Evolutionary conservation across 306 rosid genomes (phyloP).

Genomic region (Medicago arabica): DNA sequence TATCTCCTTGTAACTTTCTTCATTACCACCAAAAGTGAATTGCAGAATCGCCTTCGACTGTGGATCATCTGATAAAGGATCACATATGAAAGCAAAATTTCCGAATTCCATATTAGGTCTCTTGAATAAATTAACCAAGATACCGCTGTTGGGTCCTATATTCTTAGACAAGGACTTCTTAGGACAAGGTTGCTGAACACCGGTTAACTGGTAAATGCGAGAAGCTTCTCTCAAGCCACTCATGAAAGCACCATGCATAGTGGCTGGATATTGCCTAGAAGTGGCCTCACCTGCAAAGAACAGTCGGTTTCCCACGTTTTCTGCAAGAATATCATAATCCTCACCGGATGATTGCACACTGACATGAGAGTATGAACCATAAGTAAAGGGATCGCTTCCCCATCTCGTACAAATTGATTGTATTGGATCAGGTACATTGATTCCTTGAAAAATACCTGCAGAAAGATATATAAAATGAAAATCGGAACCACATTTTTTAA

Average conservation of each 20-base stretch:
- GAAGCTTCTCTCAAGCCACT: conserved; percentile 98
- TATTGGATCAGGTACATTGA: conserved; percentile 77
- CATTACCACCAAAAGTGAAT: conserved; percentile 52
- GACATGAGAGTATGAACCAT: conserved; percentile 94
- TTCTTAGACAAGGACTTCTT: conserved; percentile 55
- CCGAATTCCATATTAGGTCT: conserved; percentile 68
- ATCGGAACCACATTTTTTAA: not conserved
- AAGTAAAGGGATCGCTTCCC: conserved; percentile 90
- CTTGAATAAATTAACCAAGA: conserved; percentile 68
- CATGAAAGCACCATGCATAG: conserved; percentile 94
- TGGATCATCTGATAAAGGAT: conserved; percentile 58
- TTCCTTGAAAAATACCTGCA: conserved; percentile 81
- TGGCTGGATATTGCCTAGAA: conserved; percentile 89
- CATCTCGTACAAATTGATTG: conserved; percentile 91
- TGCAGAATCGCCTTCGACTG: conserved; percentile 72
- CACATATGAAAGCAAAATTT: conserved; percentile 63
- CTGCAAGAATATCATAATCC: conserved; percentile 89
- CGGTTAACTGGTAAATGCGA: conserved; percentile 55
- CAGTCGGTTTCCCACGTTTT: conserved; percentile 74
- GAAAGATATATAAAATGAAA: not conserved
- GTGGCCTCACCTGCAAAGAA: conserved; percentile 99
- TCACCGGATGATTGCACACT: conserved; percentile 79
- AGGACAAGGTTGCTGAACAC: conserved; percentile 48
- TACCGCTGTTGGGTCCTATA: conserved; percentile 54
- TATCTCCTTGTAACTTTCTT: conserved; percentile 47